Base-by-base conservation (phyloP, 192 early-diverging fungal species). In the Coemansia sp. region DNA sequence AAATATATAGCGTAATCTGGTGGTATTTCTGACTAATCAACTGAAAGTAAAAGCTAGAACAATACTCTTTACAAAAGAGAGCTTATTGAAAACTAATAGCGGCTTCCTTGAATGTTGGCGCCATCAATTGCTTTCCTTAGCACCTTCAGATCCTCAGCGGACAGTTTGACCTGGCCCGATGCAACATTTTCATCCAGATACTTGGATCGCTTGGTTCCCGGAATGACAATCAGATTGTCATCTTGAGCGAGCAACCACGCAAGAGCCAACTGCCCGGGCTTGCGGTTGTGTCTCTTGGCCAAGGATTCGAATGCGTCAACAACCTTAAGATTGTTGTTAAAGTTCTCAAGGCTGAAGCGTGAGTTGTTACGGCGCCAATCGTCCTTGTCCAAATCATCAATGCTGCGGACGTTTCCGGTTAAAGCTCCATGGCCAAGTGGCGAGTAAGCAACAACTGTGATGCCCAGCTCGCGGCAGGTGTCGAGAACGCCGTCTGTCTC, bases 391-490 rank as follows among this genome's bases (percentile, higher is more conserved):
- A 91, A 71, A 40, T 89, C 86, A 10, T 86, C 84, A 29, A 29
- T 29, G 3, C 29, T 29, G 29, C 29, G 29, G 29, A 29, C 29
- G 29, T 29, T 29, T 29, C 90, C 88, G 2, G 87, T 87, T 55
- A 92, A 63, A 41, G 90, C 85, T 5, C 92, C 92, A 54, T 86
- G 83, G 5, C 89, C 89, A 10, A 92, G 63, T 3, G 89, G 90
- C 10, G 89, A 88, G 60, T 91, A 88, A 2, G 93, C 89, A 32
- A 95, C 76, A 10, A 90, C 68, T 15, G 84, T 88, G 48, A 93
- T 79, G 38, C 89, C 88, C 4, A 92, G 82, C 64, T 91, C 88
- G 54, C 88, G 84, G 69, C 90, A 92, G 15, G 87, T 72, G 33
- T 87, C 81, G 20, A 91, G 82, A 25, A 91, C 60, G 1, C 87